These are phyloP conservation scores for Sugiyamaella paludigena DNA, from an alignment of 1,139 yeast species.

Conservation along the genomic window DNA sequence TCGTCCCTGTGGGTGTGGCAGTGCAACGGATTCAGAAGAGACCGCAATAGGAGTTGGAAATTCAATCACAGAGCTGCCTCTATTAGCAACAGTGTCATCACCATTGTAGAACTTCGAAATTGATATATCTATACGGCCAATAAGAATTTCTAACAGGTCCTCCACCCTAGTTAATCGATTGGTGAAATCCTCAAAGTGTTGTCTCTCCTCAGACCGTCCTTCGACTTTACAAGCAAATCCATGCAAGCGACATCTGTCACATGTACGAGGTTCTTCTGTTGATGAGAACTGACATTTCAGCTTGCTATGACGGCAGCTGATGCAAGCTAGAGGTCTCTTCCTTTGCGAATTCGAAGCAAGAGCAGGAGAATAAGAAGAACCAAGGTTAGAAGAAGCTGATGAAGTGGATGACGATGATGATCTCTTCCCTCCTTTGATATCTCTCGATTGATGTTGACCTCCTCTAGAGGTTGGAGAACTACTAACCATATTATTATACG, in stretches of 20 bases:
- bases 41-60: neutral
- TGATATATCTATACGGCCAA: conserved; percentile 13
- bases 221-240: conserved; percentile 26
- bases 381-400: too few species aligned
- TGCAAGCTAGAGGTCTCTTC: conserved; percentile 27
- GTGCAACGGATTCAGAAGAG: neutral
- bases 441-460: too few species aligned
- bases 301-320: conserved; percentile 26
- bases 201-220: conserved; percentile 22
- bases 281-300: conserved; percentile 26
- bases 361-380: too few species aligned
- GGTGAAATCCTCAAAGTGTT: conserved; percentile 20
- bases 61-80: too few species aligned
- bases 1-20: neutral
- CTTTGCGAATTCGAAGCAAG: neutral
- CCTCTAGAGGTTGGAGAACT: too few species aligned
- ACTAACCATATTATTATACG: too few species aligned
- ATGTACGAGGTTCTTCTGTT: conserved; percentile 22
- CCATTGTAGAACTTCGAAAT: neutral
- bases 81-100: neutral
- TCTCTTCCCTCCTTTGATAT: too few species aligned
- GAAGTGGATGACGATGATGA: too few species aligned
- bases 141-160: conserved; percentile 16
- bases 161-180: conserved; percentile 23
- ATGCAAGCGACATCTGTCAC: conserved; percentile 26